Base-by-base conservation (phyloP, 108 stramenopile species). In the Skeletonema menzelii region DNA sequence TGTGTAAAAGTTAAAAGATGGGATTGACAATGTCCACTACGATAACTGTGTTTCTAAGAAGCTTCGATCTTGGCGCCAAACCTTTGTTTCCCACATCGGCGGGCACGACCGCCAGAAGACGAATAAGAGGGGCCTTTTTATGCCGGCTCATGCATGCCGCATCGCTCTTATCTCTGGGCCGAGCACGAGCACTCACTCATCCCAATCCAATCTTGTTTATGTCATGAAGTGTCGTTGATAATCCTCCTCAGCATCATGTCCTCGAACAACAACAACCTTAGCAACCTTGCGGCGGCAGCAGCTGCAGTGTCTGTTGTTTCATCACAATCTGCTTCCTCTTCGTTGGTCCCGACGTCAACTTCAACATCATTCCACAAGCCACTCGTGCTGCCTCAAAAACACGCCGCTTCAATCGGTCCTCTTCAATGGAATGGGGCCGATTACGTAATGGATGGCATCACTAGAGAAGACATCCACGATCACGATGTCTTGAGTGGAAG, bases 401-500 rank as follows among this genome's bases (percentile, higher is more conserved):
- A n/a, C 15, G 15, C 40, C 22, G 49, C 49, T 22, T 22, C 49
- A 22, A 53, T 22, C 19, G 8, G 7, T 53, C 49, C 15, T 22
- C 49, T 22, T 22, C 20, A 53, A 53, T 53, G 49, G 49, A 53
- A 53, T 24, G 40, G 40, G 15, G 2, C 40, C n/a, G 49, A 20
- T 53, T 53, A 53, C 8, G 17, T 7, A 53, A 22, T 53, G 5
- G 22, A 53, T 22, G 49, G 20, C 1, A 53, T 53, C 49, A 53
- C 5, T 22, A 10, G 8, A 53, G 8, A 34, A 26, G 22, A 37
- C 42, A 57, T 70, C 8, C 75, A 64, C 37, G 83, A 67, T 10
- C 75, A 64, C 37, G 85, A 88, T 53, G 76, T 85, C 38, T 72
- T 92, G 32, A 87, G 88, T 56, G 91, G 91, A 37, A 82, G 91